Evolutionary conservation across 768 basidiomycete genomes (phyloP).

Genomic region (Mycena pura): DNA sequence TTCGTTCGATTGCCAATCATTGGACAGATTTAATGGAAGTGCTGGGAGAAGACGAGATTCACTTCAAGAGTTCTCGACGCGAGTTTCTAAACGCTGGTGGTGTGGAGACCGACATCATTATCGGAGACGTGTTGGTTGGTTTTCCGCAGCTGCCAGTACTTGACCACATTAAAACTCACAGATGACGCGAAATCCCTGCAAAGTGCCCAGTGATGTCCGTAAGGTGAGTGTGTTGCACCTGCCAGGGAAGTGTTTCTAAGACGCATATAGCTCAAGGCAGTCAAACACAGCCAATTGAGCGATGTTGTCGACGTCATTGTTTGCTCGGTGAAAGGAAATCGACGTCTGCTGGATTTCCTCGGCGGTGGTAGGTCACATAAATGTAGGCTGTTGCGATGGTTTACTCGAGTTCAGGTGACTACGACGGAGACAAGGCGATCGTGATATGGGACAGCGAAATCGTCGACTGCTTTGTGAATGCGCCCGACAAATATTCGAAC

Average conservation of each 20-base stretch:
- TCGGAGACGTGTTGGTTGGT: conserved; percentile 63
- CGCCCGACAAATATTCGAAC: conserved; percentile 52
- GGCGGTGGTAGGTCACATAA: conserved; percentile 59
- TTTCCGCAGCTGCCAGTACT: too few relatives aligned
- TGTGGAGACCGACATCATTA: conserved; percentile 52
- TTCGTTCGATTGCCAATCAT: too few relatives aligned
- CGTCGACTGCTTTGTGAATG: conserved; percentile 61
- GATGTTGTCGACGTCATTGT: conserved; percentile 65
- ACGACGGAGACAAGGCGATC: conserved; percentile 70
- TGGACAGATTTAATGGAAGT: conserved; percentile 57
- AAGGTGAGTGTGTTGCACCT: conserved; percentile 52
- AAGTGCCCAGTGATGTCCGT: conserved; percentile 69
- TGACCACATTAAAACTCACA: too few relatives aligned
- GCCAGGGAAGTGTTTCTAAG: not conserved
- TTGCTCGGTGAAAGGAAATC: conserved; percentile 55
- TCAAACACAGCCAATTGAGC: conserved; percentile 55
- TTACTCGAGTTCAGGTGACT: conserved; percentile 55
- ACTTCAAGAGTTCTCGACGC: conserved; percentile 56
- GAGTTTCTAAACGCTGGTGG: conserved; percentile 51
- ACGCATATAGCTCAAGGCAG: conserved; percentile 64
- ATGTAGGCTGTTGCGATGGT: not conserved
- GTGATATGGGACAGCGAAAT: conserved; percentile 66
- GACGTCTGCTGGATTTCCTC: conserved; percentile 67
- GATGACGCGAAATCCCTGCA: conserved; percentile 75
- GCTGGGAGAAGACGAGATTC: conserved; percentile 60